Evolutionary conservation across 148 eudicot genomes (phyloP), one percentile per base, ranked within the genome.

Genomic region (Nepenthes gracilis): DNA sequence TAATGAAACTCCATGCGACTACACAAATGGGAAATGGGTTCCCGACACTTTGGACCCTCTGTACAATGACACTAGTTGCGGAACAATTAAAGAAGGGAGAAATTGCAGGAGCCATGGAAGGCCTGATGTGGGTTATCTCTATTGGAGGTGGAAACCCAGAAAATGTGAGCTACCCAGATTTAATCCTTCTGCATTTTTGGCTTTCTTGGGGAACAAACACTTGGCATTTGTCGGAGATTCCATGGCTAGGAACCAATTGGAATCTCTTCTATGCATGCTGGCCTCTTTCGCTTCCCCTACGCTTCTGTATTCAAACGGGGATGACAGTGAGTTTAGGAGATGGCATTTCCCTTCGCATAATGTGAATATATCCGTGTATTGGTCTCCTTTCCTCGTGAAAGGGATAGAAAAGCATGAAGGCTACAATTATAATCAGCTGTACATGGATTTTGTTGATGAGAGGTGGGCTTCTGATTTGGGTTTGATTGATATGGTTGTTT

Each of bases 171-270:
- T 88, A 52, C 79, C 81, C 47, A 78, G 87, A 78, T 88, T 93
- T 58, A 82, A 80, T 14, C 98, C 98, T 55, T 45, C 48, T 43
- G 58, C 55, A n/a, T 93, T 93, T 67, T 72, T 93, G 49, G 61
- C 67, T 45, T 72, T 84, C 43, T 49, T 81, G 15, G 57, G 64
- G 43, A 79, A 77, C 59, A 88, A 81, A 62, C 88, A 86, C 73
- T 59, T 93, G 50, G 98, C 98, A 9, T 93, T 93, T 80, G 91
- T 93, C 32, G 98, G 98, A 36, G 98, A 93, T 61, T 88, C 98
- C 40, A 74, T 93, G 74, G 96, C 95, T 40, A 81, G 98, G 60
- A 93, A 93, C 71, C 98, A 93, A 59, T 58, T 93, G 37, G 98
- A 93, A 56, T 93, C 98, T 2, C 70, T 93, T 12, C 66, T 93